Conservation (phyloP, 768 basidiomycete genomes). For the Pisolithus microcarpus region DNA sequence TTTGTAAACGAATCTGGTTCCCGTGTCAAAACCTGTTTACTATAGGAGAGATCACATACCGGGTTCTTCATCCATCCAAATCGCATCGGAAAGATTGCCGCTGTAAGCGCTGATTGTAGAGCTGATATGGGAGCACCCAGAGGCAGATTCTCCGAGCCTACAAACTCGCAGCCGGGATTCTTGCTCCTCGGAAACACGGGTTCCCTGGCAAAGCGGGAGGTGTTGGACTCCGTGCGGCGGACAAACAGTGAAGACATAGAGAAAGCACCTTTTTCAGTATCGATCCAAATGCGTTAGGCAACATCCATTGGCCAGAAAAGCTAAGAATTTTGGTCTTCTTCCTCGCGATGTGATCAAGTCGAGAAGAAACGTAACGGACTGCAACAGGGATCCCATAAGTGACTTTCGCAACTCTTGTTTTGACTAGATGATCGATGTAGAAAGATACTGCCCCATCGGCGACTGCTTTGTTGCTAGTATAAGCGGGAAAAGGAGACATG, state of each 20-base stretch:
- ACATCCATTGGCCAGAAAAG: slow-evolving; percentile 20
- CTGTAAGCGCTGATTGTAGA: slow-evolving; percentile 3
- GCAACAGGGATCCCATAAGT: slow-evolving; percentile 32
- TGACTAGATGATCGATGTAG: slow-evolving; percentile 40
- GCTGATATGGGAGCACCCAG: not conserved
- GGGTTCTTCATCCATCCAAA: slow-evolving; percentile 3
- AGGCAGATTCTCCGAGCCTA: not conserved
- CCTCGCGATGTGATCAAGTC: slow-evolving; percentile 33
- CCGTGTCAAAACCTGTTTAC: not conserved
- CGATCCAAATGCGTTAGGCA: slow-evolving; percentile 30
- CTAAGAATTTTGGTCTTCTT: slow-evolving; percentile 10
- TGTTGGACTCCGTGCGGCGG: not conserved
- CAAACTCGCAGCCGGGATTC: slow-evolving; percentile 2
- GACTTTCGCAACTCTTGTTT: slow-evolving; percentile 34
- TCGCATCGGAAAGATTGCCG: slow-evolving; percentile 1
- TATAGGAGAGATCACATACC: not conserved
- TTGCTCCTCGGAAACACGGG: slow-evolving; percentile 5
- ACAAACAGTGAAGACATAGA: too few species aligned
- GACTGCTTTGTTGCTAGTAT: slow-evolving; percentile 38
- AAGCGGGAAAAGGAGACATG: not conserved
- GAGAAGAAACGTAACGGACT: slow-evolving; percentile 18
- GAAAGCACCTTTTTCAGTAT: slow-evolving; percentile 32
- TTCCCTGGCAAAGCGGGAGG: slow-evolving; percentile 13
- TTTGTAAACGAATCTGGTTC: slow-evolving; percentile 4
- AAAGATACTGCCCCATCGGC: slow-evolving; percentile 40